Percentiles rank a stretch among this genome's conserved stretches.
Evolutionary conservation across 2,329 filamentous ascomycete genomes (phyloP).

Genomic region (Alternaria incomplexa): DNA sequence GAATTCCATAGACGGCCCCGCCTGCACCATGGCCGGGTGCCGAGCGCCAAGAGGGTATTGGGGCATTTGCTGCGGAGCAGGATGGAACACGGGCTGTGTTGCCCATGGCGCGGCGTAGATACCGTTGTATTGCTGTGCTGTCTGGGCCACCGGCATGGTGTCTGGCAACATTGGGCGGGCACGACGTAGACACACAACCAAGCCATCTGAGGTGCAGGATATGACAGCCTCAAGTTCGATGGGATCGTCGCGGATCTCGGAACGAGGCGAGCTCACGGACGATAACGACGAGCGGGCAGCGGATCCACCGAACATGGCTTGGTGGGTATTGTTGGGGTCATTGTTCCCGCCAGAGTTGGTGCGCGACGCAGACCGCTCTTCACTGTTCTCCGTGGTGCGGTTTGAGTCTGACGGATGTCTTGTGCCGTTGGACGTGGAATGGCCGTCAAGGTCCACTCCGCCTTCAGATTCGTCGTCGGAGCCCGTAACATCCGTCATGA

Average conservation of each 20-base stretch:
- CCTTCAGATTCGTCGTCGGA: constrained; percentile 58
- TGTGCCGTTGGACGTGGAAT: constrained; percentile 19
- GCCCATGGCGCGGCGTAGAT: constrained; percentile 85
- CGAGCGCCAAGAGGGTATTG: constrained; percentile 44
- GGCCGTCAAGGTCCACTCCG: constrained; percentile 50
- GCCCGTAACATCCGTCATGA: constrained; percentile 56
- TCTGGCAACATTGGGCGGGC: constrained; percentile 73
- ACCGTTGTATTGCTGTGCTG: constrained; percentile 52
- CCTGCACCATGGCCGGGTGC: constrained; percentile 54
- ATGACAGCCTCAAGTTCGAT: constrained; percentile 88
- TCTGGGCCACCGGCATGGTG: constrained; percentile 25
- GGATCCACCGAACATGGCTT: constrained; percentile 34
- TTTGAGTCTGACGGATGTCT: constrained; percentile 27
- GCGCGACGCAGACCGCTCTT: constrained; percentile 33
- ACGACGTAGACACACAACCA: constrained; percentile 79
- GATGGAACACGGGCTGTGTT: constrained; percentile 64
- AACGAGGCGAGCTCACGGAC: constrained; percentile 30
- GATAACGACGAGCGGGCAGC: constrained; percentile 37
- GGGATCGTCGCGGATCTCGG: constrained; percentile 44
- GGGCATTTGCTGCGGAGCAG: constrained; percentile 47
- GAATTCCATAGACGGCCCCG: constrained; percentile 50
- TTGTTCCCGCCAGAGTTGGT: constrained; percentile 57
- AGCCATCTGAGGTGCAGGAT: constrained; percentile 85
- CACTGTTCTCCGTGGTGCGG: constrained; percentile 22
- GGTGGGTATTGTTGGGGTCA: constrained; percentile 46